These are phyloP conservation scores for Tagetes patula DNA, from an alignment of 129 eudicot species.

Conservation along the genomic window DNA sequence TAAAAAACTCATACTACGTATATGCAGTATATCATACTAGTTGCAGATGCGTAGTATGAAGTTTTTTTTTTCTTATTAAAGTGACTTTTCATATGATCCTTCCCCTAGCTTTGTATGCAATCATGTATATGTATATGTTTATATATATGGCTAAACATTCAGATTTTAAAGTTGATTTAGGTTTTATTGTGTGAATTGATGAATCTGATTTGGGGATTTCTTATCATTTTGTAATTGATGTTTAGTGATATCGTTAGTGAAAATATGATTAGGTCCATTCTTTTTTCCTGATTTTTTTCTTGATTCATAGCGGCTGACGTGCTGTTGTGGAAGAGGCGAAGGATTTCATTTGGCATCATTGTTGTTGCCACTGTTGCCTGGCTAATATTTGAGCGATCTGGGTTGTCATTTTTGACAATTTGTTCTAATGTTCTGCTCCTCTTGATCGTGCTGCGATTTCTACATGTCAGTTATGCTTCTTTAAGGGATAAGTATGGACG, in stretches of 20 bases:
- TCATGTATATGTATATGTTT: neutral
- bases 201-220: neutral
- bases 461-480: constrained; percentile 74
- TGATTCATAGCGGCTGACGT: constrained; percentile 76
- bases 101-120: neutral
- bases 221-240: neutral
- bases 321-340: constrained; percentile 68
- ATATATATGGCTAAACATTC: neutral
- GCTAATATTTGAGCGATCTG: constrained; percentile 80
- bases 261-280: neutral
- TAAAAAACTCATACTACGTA: too few relatives aligned
- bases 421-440: constrained; percentile 81
- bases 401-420: constrained; percentile 69
- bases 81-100: too few relatives aligned
- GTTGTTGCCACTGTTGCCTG: constrained; percentile 78
- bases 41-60: too few relatives aligned
- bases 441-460: constrained; percentile 67
- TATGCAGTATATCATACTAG: too few relatives aligned
- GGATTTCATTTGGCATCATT: constrained; percentile 63
- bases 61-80: too few relatives aligned
- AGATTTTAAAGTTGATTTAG: neutral
- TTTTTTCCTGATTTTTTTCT: constrained; percentile 6
- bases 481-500: constrained; percentile 52
- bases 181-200: neutral
- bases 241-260: constrained; percentile 1